These are phyloP conservation scores for Trichosporon faecale DNA, from an alignment of 1,284 basidiomycete genomes.

Conservation along the genomic window DNA sequence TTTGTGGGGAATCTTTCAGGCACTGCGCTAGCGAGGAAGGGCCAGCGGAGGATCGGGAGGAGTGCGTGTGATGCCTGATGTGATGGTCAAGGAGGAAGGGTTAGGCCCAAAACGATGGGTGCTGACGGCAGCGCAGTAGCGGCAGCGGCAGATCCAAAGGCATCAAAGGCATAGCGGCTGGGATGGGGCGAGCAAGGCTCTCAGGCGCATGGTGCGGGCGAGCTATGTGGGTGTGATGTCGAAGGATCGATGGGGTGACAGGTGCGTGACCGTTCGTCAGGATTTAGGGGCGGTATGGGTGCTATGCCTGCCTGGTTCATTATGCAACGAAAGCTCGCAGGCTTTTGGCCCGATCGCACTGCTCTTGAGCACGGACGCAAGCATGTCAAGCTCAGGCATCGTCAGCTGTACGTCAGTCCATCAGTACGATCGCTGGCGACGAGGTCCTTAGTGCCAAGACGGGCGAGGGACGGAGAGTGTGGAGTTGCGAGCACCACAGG, in stretches of 20 bases:
- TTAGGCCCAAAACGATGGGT: background rate
- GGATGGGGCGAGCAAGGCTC: background rate
- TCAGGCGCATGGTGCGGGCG: background rate
- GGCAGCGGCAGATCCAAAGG: background rate
- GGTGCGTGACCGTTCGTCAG: background rate
- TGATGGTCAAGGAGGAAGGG: background rate
- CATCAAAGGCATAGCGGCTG: background rate
- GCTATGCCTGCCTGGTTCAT: background rate
- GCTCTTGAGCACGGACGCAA: background rate
- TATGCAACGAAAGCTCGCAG: background rate
- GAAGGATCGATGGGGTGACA: background rate
- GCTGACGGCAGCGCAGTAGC: background rate
- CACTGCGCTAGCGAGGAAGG: background rate
- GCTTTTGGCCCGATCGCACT: background rate
- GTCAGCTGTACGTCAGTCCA: constrained; percentile 1
- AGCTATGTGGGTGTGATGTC: background rate
- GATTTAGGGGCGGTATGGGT: background rate
- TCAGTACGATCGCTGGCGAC: background rate
- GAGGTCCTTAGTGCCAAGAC: background rate
- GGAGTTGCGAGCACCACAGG: background rate
- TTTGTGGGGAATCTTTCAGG: constrained; percentile 3
- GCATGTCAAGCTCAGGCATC: background rate
- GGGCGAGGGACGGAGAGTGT: background rate
- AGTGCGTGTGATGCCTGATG: background rate
- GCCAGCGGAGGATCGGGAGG: background rate